Evolutionary conservation across 345 rosid genomes (phyloP), one percentile per base, ranked within the genome.

Genomic region (Citrus mangshanensis): DNA sequence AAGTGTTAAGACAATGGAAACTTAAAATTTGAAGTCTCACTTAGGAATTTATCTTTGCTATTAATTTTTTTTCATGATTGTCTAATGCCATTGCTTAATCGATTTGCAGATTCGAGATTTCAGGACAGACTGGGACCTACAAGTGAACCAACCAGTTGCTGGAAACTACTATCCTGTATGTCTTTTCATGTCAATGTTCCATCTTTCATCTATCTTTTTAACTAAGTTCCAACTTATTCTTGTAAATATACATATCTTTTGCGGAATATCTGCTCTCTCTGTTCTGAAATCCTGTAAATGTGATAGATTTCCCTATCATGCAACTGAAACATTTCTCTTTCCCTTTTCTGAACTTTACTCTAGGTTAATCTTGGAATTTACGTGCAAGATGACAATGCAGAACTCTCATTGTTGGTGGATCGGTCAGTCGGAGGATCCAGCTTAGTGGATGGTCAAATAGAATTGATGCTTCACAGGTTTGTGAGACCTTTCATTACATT

Each of bases 141-240:
- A 93, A 87, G 94, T 84, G 65, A 84, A 88, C 86, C 94, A 95
- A 85, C 98, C 95, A 72, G 78, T 95, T 83, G 89, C 98, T 80
- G 98, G 98, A 83, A 95, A 95, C 81, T 95, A 91, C 84, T 95
- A 93, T 79, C 98, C 98, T 25, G 98, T 95, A 84, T 72, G 91
- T 83, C 81, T 77, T 77, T 75, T 77, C 38, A 59, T 22, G 5
- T 55, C 42, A 65, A 54, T 22, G 6, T 54, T 77, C 14, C 24
- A 27, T 46, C 9, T 42, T 42, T 68, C 28, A 6, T 67, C 38
- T n/a, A 32, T 40, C 38, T 54, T 72, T 38, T 35, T 65, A 49
- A 64, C 56, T 72, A 35, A 79, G 24, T 59, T 73, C 56, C 8
- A 51, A n/a, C 24, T 24, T 51, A 14, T 65, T 64, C 77, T 72